Base-by-base conservation (phyloP, 2,329 filamentous ascomycete genomes). In the Ambrosiella xylebori region DNA sequence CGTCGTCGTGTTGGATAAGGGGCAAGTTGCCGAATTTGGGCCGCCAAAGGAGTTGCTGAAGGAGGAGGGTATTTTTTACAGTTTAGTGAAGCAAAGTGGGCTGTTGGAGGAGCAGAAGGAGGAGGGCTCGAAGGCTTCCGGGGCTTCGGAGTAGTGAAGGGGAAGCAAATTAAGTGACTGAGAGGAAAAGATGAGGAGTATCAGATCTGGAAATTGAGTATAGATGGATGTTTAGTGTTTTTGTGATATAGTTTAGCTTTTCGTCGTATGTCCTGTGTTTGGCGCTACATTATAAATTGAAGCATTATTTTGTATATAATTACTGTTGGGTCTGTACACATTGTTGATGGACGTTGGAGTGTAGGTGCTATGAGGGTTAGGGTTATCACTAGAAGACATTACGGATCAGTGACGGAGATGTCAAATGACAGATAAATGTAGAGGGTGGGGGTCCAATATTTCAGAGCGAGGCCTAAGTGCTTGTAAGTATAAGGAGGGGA, bases 1-100 rank as follows among this genome's bases (percentile, higher is more conserved):
- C 55, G 93, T 98, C 62, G 84, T 98, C 40, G 93, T 98, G 54
- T 79, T 98, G 5, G 89, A 97, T 67, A 85, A 86, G 70, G 93
- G 93, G 49, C 80, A 82, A 65, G 90, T 98, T 47, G 85, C 84
- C 54, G 93, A 98, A 70, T 98, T 96, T 70, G 93, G 95, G 69
- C 88, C 84, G 6, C 93, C 93, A 1, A 75, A 80, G 44, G 82
- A 84, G 62, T 75, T 98, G 59, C 80, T 95, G 62, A 81, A 81
- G 69, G 81, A 81, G 67, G 82, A 79, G 65, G 88, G 91, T 1
- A 71, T 87, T 56, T 98, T 98, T 69, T 88, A 93, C 71, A 84
- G 90, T 59, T 74, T 98, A 53, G 93, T 96, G 61, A 90, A 84
- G 71, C 90, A 98, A 72, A 87, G 91, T 3, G 90, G 90, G 45